A percentile compares a stretch with the other conserved stretches of the same genome.
These are phyloP conservation scores for Ampelomyces quisqualis DNA, from an alignment of 2,329 filamentous ascomycete species.

Conservation along the genomic window DNA sequence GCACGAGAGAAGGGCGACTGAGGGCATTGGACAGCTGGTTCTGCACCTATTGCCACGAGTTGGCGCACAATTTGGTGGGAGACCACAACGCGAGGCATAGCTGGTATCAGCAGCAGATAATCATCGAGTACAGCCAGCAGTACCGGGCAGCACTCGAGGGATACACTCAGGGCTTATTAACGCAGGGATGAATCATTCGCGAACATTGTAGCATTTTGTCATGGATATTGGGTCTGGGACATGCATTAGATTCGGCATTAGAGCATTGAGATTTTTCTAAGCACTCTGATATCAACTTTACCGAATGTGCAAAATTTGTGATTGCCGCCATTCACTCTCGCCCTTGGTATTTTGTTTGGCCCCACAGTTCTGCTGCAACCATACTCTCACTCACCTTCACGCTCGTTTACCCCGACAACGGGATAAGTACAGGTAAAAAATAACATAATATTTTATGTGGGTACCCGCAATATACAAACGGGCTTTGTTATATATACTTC, in stretches of 20 bases:
- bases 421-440: too few relatives aligned
- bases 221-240: neutral
- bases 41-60: slow-evolving; percentile 91
- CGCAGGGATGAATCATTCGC: neutral
- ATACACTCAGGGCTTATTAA: slow-evolving; percentile 26
- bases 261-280: too few relatives aligned
- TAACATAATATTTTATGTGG: too few relatives aligned
- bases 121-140: slow-evolving; percentile 40
- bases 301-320: too few relatives aligned
- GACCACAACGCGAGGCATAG: slow-evolving; percentile 58
- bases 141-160: slow-evolving; percentile 29
- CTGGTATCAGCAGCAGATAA: slow-evolving; percentile 44
- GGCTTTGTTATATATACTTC: too few relatives aligned
- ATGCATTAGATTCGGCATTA: neutral
- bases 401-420: too few relatives aligned
- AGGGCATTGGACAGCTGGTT: slow-evolving; percentile 75
- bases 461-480: too few relatives aligned
- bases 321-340: too few relatives aligned
- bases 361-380: too few relatives aligned
- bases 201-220: neutral
- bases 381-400: neutral
- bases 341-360: too few relatives aligned
- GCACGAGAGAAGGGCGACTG: slow-evolving; percentile 41
- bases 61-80: slow-evolving; percentile 87
- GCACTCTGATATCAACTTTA: too few relatives aligned